phyloP scores from a whole-genome alignment of 2,329 filamentous ascomycete genomes.

The Penicillium glabrum region DNA sequence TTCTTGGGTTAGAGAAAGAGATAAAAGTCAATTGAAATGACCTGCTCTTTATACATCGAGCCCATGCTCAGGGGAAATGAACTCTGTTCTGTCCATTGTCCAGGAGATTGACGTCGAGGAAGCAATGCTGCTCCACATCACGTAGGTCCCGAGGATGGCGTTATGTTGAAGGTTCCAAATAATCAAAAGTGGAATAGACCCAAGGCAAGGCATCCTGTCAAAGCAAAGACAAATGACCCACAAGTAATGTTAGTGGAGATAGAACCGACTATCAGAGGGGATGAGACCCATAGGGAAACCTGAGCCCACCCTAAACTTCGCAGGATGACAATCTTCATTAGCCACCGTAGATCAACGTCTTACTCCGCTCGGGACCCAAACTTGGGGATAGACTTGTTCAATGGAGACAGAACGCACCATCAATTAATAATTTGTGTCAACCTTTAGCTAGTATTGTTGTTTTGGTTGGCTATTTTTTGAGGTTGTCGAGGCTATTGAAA shows the following conservation, averaged over 20 bases:
- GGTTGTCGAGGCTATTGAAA: background rate
- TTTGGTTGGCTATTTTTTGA: background rate
- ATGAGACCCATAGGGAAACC: background rate
- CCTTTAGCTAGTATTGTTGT: background rate
- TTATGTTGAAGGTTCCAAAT: background rate
- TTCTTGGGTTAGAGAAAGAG: constrained; percentile 13
- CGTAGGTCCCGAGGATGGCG: constrained; percentile 1
- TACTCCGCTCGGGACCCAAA: background rate
- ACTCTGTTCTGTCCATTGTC: background rate
- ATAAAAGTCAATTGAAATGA: constrained; percentile 6
- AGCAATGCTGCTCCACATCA: constrained; percentile 8
- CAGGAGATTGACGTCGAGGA: constrained; percentile 7
- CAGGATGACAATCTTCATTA: constrained; percentile 20
- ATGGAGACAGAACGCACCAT: background rate
- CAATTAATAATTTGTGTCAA: background rate
- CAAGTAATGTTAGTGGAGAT: constrained; percentile 2
- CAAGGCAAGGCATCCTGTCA: constrained; percentile 3
- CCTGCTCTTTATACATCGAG: constrained; percentile 15
- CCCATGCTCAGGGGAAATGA: constrained; percentile 3
- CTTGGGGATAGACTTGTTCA: background rate
- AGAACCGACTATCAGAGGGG: background rate
- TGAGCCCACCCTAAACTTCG: constrained; percentile 17
- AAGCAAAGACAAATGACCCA: constrained; percentile 6
- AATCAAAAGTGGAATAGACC: constrained; percentile 6
- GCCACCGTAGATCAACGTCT: constrained; percentile 16